Evolutionary conservation across 495 filamentous ascomycete species (phyloP).

Genomic region (Penicillium desertorum): DNA sequence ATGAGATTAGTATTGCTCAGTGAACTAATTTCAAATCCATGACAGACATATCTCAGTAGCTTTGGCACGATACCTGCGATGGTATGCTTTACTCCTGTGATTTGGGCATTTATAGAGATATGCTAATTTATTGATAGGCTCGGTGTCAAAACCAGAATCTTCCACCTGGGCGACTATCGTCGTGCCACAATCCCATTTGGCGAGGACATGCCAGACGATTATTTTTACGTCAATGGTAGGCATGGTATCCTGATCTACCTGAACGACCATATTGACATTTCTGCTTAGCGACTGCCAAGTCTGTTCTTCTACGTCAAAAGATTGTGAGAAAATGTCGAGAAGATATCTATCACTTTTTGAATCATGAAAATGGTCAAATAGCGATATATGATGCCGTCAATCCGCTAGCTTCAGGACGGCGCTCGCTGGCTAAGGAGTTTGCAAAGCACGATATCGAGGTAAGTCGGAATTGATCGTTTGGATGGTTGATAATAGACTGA

Average conservation of each 20-base stretch:
- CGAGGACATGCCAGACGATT: constrained; percentile 90
- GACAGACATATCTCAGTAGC: constrained; percentile 90
- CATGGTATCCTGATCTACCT: not conserved
- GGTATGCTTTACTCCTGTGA: constrained; percentile 52
- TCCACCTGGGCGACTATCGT: constrained; percentile 96
- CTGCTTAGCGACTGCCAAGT: constrained; percentile 67
- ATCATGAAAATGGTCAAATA: constrained; percentile 96
- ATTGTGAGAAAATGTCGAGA: constrained; percentile 97
- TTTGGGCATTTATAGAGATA: not conserved
- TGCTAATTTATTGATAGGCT: constrained; percentile 57
- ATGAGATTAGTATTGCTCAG: constrained; percentile 1
- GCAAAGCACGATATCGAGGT: constrained; percentile 92
- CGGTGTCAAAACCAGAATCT: constrained; percentile 95
- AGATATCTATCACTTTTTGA: constrained; percentile 93
- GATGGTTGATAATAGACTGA: not conserved
- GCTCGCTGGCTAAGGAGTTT: constrained; percentile 91
- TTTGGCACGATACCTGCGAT: constrained; percentile 89
- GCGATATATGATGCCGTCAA: constrained; percentile 99
- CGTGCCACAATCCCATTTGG: constrained; percentile 83
- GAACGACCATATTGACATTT: constrained; percentile 11
- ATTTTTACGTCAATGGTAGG: constrained; percentile 89
- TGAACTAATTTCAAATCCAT: constrained; percentile 12
- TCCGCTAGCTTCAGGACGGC: constrained; percentile 76
- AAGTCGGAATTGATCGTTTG: constrained; percentile 12
- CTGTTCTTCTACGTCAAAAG: constrained; percentile 88